A percentile compares a stretch with the other conserved stretches of the same genome.
Conservation (phyloP, 2,329 filamentous ascomycete species). For the Fusarium multiceps region DNA sequence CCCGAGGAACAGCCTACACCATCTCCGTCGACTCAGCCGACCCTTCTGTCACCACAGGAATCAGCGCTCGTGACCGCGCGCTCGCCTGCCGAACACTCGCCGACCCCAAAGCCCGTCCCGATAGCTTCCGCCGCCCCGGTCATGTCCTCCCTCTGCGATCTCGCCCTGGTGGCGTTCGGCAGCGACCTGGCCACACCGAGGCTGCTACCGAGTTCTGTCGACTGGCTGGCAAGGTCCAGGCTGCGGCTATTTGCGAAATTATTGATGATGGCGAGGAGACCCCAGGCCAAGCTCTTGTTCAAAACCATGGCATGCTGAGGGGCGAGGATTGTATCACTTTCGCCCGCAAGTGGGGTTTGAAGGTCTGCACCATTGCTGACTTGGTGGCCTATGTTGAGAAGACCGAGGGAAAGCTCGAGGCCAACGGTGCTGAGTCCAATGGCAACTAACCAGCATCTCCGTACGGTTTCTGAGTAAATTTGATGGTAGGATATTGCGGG, state of each 20-base stretch:
- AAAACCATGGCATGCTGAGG: constrained; percentile 87
- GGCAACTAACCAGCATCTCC: constrained; percentile 18
- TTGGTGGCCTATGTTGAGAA: constrained; percentile 83
- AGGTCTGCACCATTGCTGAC: constrained; percentile 95
- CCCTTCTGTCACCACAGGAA: constrained; percentile 83
- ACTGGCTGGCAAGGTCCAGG: constrained; percentile 80
- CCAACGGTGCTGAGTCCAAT: constrained; percentile 49
- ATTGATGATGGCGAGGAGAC: constrained; percentile 86
- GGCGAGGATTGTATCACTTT: constrained; percentile 89
- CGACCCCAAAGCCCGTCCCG: constrained; percentile 65
- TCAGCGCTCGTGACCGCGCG: constrained; percentile 87
- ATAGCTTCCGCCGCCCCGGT: constrained; percentile 81
- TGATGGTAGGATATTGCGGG: not conserved
- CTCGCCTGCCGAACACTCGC: constrained; percentile 84
- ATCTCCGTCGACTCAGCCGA: constrained; percentile 85
- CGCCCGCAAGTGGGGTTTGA: constrained; percentile 87
- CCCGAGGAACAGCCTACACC: constrained; percentile 92
- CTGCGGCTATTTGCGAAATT: constrained; percentile 89
- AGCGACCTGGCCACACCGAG: constrained; percentile 89
- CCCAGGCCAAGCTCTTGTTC: constrained; percentile 72
- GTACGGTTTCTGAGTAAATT: not conserved
- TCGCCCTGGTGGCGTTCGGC: constrained; percentile 80
- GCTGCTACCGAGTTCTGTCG: constrained; percentile 91
- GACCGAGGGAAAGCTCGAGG: constrained; percentile 70
- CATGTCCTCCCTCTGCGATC: constrained; percentile 90